A percentile compares a stretch with the other conserved stretches of the same genome.
These are phyloP conservation scores for Dipteronia sinensis DNA, from an alignment of 345 rosid genomes.

Conservation along the genomic window DNA sequence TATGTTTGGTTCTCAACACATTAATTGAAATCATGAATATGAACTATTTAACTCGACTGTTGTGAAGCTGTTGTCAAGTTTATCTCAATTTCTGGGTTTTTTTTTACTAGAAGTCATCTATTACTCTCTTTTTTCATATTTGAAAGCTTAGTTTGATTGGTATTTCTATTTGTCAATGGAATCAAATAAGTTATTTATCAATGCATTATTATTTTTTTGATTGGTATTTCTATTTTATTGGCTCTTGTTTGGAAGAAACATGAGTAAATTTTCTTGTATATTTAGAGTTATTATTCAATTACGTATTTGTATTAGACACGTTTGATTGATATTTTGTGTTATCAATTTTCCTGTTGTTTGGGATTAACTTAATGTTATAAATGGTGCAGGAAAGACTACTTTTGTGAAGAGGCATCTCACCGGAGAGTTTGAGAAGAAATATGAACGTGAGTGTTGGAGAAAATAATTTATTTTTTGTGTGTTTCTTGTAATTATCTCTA, in stretches of 20 bases:
- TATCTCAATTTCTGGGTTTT: too few species aligned
- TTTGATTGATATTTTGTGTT: not conserved
- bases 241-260: not conserved
- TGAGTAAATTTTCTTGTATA: not conserved
- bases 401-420: conserved; percentile 92
- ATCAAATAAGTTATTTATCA: too few species aligned
- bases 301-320: too few species aligned
- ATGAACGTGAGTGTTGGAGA: conserved; percentile 66
- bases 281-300: not conserved
- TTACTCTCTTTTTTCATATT: not conserved
- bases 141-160: not conserved
- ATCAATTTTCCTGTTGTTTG: not conserved
- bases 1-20: not conserved
- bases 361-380: not conserved
- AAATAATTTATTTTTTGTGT: too few species aligned
- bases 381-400: conserved; percentile 75
- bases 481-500: not conserved
- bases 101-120: not conserved
- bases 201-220: not conserved
- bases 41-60: not conserved
- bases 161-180: not conserved
- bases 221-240: not conserved
- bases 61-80: too few species aligned
- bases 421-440: conserved; percentile 96
- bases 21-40: not conserved